Percentiles rank a stretch among this genome's conserved stretches.
These are phyloP conservation scores for Solanum sejunctum DNA, from an alignment of 257 asterid genomes.

Conservation along the genomic window DNA sequence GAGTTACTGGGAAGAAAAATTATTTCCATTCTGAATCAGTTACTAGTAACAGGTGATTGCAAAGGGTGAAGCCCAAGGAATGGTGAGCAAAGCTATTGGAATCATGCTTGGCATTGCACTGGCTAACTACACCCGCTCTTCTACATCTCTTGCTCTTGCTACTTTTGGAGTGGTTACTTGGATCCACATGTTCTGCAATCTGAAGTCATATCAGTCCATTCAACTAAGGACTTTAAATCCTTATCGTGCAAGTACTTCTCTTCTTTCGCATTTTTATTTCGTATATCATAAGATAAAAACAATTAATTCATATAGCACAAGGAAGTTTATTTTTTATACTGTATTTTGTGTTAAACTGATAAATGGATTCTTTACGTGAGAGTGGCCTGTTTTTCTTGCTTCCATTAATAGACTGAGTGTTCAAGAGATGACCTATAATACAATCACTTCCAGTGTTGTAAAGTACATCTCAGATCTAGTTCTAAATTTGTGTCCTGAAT, in stretches of 20 bases:
- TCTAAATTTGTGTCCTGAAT: neutral
- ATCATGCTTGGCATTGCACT: conserved; percentile 83
- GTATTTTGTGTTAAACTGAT: neutral
- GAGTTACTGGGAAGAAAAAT: neutral
- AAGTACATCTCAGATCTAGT: neutral
- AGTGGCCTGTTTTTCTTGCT: neutral
- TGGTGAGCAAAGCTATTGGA: conserved; percentile 97
- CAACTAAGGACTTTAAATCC: conserved; percentile 96
- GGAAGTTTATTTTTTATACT: neutral
- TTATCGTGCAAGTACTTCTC: conserved; percentile 82
- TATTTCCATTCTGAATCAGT: neutral
- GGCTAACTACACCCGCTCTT: conserved; percentile 71
- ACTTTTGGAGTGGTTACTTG: conserved; percentile 74
- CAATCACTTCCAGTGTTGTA: neutral
- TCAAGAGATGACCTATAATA: neutral
- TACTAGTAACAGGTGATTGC: conserved; percentile 71
- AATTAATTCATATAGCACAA: neutral
- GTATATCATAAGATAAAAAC: neutral
- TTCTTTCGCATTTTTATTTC: neutral
- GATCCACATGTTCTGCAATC: conserved; percentile 98
- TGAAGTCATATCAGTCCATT: conserved; percentile 92
- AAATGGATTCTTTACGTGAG: neutral
- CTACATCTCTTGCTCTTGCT: conserved; percentile 79
- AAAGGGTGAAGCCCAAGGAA: conserved; percentile 99
- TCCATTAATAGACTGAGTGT: neutral